Conservation (phyloP, 441 rosid genomes). For the Populus hybrid region DNA sequence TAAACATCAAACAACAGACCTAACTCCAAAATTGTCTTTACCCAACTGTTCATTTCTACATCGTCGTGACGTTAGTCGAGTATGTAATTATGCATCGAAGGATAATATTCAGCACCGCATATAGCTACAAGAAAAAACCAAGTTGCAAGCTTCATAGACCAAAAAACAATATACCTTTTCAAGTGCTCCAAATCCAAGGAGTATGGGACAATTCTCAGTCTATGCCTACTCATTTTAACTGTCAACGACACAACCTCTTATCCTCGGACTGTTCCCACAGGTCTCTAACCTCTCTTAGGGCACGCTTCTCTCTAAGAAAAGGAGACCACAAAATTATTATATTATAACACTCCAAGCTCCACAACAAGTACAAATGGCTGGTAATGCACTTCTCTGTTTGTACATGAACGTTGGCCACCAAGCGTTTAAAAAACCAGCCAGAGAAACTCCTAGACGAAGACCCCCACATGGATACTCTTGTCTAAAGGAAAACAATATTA, state of each 20-base stretch:
- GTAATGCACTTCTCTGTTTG: slow-evolving; percentile 25
- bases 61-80: background rate
- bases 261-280: background rate
- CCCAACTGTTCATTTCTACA: background rate
- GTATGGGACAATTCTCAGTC: background rate
- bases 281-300: background rate
- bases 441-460: slow-evolving; percentile 34
- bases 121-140: background rate
- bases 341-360: background rate
- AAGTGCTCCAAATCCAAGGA: background rate
- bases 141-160: background rate
- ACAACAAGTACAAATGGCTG: slow-evolving; percentile 21
- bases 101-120: background rate
- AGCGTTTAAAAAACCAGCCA: slow-evolving; percentile 16
- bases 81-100: background rate
- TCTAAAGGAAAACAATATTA: slow-evolving; percentile 24
- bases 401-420: slow-evolving; percentile 31
- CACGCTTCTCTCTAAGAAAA: background rate
- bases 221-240: background rate
- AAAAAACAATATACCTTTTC: background rate
- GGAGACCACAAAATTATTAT: too few species aligned
- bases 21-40: background rate
- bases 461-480: slow-evolving; percentile 36
- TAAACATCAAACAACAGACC: background rate
- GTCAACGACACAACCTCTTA: background rate